Conservation (phyloP, 306 rosid genomes). For the Vigna mungo region DNA sequence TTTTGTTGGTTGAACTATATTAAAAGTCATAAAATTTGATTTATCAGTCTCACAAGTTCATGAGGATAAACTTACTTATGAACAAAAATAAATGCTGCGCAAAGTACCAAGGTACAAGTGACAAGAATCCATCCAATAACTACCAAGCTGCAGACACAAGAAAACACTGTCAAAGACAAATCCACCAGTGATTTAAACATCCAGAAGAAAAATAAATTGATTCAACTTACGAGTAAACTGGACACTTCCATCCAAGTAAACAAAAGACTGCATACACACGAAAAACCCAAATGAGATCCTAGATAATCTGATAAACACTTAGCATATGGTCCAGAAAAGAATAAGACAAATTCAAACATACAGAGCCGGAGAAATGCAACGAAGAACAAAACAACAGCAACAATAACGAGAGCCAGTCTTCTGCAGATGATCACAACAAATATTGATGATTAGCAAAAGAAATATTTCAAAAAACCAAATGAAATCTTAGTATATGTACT, state of each 20-base stretch:
- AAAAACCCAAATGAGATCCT: background rate
- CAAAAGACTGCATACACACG: constrained; percentile 61
- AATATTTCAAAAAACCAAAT: background rate
- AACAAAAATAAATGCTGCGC: constrained; percentile 68
- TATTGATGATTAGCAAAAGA: background rate
- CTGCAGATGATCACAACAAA: constrained; percentile 46
- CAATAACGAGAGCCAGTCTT: constrained; percentile 60
- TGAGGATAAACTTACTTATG: constrained; percentile 60
- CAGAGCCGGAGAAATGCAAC: constrained; percentile 70
- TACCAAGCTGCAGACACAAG: constrained; percentile 57
- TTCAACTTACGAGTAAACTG: constrained; percentile 72
- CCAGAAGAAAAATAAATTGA: background rate
- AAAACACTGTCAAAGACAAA: constrained; percentile 16
- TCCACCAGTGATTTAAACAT: background rate
- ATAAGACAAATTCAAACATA: constrained; percentile 46
- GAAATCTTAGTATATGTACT: background rate
- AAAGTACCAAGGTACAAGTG: constrained; percentile 58
- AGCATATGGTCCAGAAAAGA: constrained; percentile 2
- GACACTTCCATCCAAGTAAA: constrained; percentile 59
- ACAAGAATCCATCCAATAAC: constrained; percentile 73
- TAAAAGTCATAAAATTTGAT: no score
- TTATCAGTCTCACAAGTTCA: no score
- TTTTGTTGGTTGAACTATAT: no score
- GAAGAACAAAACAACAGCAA: constrained; percentile 65
- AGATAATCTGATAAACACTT: background rate